Evolutionary conservation across 2,329 filamentous ascomycete genomes (phyloP).

Genomic region (Cordyceps sp.): DNA sequence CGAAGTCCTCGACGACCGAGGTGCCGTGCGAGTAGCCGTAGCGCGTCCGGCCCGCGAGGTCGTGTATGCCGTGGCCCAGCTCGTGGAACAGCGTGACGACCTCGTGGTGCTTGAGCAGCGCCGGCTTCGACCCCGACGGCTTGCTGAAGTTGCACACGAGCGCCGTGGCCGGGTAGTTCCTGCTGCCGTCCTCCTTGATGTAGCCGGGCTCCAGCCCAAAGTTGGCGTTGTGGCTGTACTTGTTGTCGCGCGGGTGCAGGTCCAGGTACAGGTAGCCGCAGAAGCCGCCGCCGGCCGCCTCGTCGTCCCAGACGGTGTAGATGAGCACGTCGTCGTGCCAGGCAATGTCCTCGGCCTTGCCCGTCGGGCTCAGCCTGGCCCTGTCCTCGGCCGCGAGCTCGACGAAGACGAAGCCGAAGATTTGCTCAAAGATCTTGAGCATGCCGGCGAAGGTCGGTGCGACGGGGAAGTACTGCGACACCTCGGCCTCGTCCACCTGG

Average conservation of each 20-base stretch:
- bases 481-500: conserved; percentile 66
- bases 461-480: conserved; percentile 74
- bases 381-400: conserved; percentile 53
- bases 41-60: conserved; percentile 43
- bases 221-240: conserved; percentile 75
- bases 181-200: conserved; percentile 46
- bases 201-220: conserved; percentile 67
- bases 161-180: conserved; percentile 61
- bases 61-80: conserved; percentile 55
- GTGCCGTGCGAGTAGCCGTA: conserved; percentile 55
- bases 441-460: conserved; percentile 58
- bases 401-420: conserved; percentile 67
- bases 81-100: conserved; percentile 74
- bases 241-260: conserved; percentile 62
- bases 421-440: conserved; percentile 68
- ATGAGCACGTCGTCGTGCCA: conserved; percentile 77
- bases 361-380: conserved; percentile 45
- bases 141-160: conserved; percentile 80
- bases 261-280: conserved; percentile 75
- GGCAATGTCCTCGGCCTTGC: conserved; percentile 52
- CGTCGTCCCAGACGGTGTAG: conserved; percentile 71
- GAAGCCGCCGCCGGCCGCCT: conserved; percentile 52
- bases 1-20: conserved; percentile 49
- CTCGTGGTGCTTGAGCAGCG: conserved; percentile 67
- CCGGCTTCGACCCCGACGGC: conserved; percentile 59